Evolutionary conservation across 2,329 filamentous ascomycete species (phyloP), one percentile per base, ranked within the genome.

Genomic region (Cladosporium sp.): DNA sequence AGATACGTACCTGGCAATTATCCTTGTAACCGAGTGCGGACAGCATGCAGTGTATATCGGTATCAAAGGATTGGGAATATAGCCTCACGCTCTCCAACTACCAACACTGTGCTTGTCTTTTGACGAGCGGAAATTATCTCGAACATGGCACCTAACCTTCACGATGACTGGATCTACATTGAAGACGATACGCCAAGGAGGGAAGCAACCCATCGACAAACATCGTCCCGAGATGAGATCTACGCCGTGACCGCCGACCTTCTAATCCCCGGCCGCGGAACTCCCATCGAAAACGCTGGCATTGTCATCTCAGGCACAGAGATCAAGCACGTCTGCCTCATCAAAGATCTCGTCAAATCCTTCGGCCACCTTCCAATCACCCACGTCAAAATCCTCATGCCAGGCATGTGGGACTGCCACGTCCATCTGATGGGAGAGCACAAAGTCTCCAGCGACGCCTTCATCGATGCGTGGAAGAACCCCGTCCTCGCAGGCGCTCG

Each of bases 371-470:
- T 78, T 28, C 66, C 65, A 1, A 71, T 71, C 28, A 75, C 72
- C 0, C 72, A 75, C 21, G 79, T 84, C 16, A 77, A 79, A 0
- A 78, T 81, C 11, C 70, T 83, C 10, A 80, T 85, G 74, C 83
- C 83, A 0, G 83, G 84, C 2, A 77, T 85, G 32, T 85, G 83
- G 83, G 84, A 86, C 65, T 81, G 78, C 67, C 83, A 85, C 70
- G 77, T 79, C 0, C 84, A 85, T 70, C 83, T 81, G 67, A 67
- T 77, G 5, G 83, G 80, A n/a, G 65, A 73, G 2, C 74, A 63
- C 69, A 72, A 54, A 30, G 73, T 54, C 56, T 72, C 63, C 59
- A 63, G 65, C 39, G 65, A 67, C 16, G 69, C 66, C n/a, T 67
- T 72, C 32, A 61, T 71, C 16, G 72, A 51, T 67, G 74, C 30